Conservation (phyloP, 148 eudicot species). For the Pharnaceum exiguum region DNA sequence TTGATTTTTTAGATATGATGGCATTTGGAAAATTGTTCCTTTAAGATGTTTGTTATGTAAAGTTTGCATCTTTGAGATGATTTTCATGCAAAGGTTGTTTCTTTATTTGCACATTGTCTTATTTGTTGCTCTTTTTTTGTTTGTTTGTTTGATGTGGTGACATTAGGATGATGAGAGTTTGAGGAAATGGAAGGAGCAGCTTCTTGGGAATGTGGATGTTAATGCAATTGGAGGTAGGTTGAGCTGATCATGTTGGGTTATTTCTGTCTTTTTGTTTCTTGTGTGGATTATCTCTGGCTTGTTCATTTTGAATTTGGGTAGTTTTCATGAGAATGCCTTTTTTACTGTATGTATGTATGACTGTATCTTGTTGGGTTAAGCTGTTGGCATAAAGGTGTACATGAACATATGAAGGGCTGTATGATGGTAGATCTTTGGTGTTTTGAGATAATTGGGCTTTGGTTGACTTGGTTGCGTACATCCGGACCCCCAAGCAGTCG, state of each 20-base stretch:
- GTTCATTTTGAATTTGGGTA: neutral
- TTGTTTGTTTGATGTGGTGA: slow-evolving; percentile 2
- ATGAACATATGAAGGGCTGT: no score
- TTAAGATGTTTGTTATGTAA: neutral
- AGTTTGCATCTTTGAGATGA: no score
- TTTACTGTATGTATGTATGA: no score
- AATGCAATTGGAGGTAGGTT: slow-evolving; percentile 68
- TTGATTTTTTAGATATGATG: neutral
- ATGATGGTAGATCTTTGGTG: no score
- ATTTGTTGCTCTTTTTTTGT: neutral
- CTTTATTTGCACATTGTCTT: neutral
- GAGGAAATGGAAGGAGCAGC: slow-evolving; percentile 93
- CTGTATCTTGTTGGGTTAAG: no score
- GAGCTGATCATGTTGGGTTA: neutral
- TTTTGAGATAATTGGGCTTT: no score
- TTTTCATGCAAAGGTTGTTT: no score
- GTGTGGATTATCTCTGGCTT: neutral
- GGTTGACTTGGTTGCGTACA: no score
- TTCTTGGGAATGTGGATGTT: slow-evolving; percentile 79
- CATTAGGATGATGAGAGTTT: slow-evolving; percentile 93
- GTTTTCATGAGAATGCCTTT: no score
- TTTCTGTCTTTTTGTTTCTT: neutral
- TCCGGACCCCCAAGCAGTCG: no score
- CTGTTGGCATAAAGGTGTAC: no score
- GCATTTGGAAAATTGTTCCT: neutral